Evolutionary conservation across 2,329 filamentous ascomycete species (phyloP), one percentile per base, ranked within the genome.

Genomic region (Amesomyces nigricolor): DNA sequence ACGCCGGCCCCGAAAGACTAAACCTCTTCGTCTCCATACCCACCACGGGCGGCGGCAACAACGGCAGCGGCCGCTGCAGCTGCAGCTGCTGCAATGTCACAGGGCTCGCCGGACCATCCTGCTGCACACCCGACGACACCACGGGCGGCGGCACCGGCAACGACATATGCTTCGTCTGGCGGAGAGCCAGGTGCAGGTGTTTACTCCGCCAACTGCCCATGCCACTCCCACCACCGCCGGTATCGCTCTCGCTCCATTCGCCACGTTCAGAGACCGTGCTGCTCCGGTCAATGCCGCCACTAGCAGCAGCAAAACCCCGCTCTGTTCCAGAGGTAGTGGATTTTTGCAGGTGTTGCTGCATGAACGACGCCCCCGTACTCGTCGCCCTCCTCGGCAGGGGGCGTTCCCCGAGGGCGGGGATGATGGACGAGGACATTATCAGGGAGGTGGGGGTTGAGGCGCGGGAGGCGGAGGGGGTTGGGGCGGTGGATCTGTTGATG

Each of bases 311-410:
- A 8, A 8, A 2, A 14, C 26, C 38, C n/a, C 38, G 6, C 39
- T 38, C 29, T 2, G 14, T 43, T 1, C 37, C 22, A 22, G 38
- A 26, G 22, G 30, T 35, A 5, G 40, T 26, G 22, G 22, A 26
- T 4, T 26, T 47, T 44, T 66, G 61, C 30, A 66, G 65, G n/a
- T 67, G 68, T 22, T 69, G 69, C 53, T 75, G 72, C 66, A 78
- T 72, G 51, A 75, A 78, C 4, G 74, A 73, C 1, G 73, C 72
- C 0, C 77, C 77, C 0, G 73, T 74, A 42, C 76, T 79, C 3
- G 74, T 72, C 2, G 75, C 70, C 22, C 75, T 70, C 32, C 70
- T 71, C 22, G 74, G 73, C 9, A 68, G 16, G n/a, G 11, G 29
- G 14, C 13, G 29, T 2, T 17, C 16, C 5, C 10, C 39, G 14